Conservation (phyloP, 306 rosid genomes). For the Heteromeles arbutifolia region DNA sequence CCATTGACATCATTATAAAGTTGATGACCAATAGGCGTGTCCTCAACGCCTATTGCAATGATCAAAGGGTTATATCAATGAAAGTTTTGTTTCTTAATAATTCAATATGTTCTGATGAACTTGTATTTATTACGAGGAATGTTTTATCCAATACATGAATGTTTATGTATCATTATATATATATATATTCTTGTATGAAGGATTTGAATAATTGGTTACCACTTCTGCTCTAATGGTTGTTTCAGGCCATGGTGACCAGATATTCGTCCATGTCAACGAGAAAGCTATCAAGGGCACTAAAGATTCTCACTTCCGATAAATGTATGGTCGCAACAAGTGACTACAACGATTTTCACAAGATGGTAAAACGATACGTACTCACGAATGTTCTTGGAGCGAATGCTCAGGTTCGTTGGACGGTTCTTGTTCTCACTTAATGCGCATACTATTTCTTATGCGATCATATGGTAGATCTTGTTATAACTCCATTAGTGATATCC, state of each 20-base stretch:
- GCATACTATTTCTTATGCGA: no score
- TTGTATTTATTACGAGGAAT: no score
- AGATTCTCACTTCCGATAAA: slow-evolving; percentile 49
- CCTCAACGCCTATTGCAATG: background rate
- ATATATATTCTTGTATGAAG: no score
- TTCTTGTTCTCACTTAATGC: background rate
- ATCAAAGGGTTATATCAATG: background rate
- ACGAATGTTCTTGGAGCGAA: slow-evolving; percentile 53
- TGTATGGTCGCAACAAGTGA: slow-evolving; percentile 74
- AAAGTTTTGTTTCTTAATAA: background rate
- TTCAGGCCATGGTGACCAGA: slow-evolving; percentile 82
- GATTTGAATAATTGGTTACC: background rate
- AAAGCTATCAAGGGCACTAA: slow-evolving; percentile 59
- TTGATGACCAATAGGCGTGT: no score
- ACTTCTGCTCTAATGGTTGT: background rate
- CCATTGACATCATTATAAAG: no score
- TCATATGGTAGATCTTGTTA: background rate
- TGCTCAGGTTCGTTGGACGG: slow-evolving; percentile 51
- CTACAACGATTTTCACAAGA: slow-evolving; percentile 77
- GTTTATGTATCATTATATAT: no score
- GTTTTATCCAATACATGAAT: background rate
- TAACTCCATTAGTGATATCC: slow-evolving; percentile 4
- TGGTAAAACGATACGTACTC: slow-evolving; percentile 43
- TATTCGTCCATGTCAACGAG: slow-evolving; percentile 64
- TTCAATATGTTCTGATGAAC: background rate